Evolutionary conservation across 1,284 basidiomycete species (phyloP), one percentile per base, ranked within the genome.

Genomic region (Chondrostereum purpureum): DNA sequence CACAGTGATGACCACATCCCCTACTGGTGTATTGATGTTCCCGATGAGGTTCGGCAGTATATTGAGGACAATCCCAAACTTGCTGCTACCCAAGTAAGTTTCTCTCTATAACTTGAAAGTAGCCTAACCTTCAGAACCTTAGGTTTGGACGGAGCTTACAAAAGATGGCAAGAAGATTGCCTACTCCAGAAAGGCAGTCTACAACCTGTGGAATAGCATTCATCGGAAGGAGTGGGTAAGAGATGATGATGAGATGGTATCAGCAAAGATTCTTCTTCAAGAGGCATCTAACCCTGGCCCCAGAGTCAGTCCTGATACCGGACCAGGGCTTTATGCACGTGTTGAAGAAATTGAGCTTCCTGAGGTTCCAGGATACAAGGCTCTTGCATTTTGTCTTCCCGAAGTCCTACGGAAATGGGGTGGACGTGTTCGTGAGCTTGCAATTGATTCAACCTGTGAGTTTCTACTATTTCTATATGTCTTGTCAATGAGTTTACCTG

Each of bases 371-470:
- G 44, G 49, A 13, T 49, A 40, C 34, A 42, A 16, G 3, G 51
- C 43, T 3, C 12, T 53, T 11, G 46, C 44, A 16, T 53, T 53
- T 27, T 42, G 36, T 0, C 22, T 53, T 22, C 49, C 46, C 14
- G 19, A 41, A 19, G 1, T 53, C 12, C 19, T 53, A 4, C 36
- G 23, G 6, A 45, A 48, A 27, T 53, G 46, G 38, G 31, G 35
- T 20, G 46, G 36, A 17, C 34, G 19, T 16, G 42, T 53, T 23
- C 39, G 46, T 22, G 49, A 53, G 21, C 23, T 50, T 21, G 37
- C 49, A 1, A 34, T 52, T 19, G 51, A 52, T 35, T 52, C 51
- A 12, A 44, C 46, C 3, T 53, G 49, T 50, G 43, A 44, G 51
- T 42, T 38, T 24, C 23, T 2, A 23, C 36, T 35, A 8, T n/a